Evolutionary conservation across 441 rosid species (phyloP), one percentile per base, ranked within the genome.

Genomic region (Erodium moschatum): DNA sequence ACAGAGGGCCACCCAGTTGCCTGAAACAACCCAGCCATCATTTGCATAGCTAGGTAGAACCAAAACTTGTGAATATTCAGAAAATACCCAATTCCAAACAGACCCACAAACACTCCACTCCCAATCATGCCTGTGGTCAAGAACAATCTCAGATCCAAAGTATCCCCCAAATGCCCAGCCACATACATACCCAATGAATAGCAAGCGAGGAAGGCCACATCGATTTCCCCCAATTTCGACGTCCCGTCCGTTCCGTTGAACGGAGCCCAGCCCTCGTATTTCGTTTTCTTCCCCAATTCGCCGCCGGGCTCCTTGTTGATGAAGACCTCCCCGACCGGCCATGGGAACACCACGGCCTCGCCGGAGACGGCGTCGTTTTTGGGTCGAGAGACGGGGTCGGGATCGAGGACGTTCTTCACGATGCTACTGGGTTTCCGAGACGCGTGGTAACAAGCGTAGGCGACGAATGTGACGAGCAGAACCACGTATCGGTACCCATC

Each of bases 1-100:
- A 93, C 98, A 7, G 97, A 93, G 1, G 98, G 98, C 98, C 98
- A 93, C 0, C 97, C 98, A 0, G 96, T 93, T 3, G 96, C 92
- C 74, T 93, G 96, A 79, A 93, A 93, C 77, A 93, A 74, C 72
- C 97, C 98, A 4, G 98, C 95, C 52, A 80, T 72, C 98, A 93
- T 88, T 84, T 89, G 96, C 96, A 89, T 85, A 5, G 73, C 78
- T 70, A 93, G 73, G 58, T 76, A 93, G 70, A 84, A 93, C 80
- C 88, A 74, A 67, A 93, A 90, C 58, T 72, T 83, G 75, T 89
- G 98, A 65, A 89, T 56, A 70, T 85, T 78, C 88, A 91, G 86
- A 74, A 93, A 84, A 70, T 85, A 90, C 50, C 98, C 97, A 95
- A 90, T 86, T 48, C 98, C 98, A 77, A 89, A 93, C 5, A 93